A percentile compares a stretch with the other conserved stretches of the same genome.
phyloP scores from a whole-genome alignment of 257 asterid species.

The Scutellaria barbata region DNA sequence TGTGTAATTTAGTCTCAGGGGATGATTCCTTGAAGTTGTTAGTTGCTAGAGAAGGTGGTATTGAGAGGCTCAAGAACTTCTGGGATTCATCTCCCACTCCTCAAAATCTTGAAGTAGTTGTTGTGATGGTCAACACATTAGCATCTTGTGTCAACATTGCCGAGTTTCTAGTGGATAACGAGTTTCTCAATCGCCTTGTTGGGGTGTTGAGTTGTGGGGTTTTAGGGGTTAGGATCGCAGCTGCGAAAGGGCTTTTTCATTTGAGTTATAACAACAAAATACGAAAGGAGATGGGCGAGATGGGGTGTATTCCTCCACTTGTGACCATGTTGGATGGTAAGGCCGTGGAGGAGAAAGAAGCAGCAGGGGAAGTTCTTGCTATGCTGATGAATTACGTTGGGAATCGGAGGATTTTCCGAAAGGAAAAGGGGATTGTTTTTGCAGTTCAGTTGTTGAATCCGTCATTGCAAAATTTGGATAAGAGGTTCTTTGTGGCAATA shows the following conservation, averaged over 20 bases:
- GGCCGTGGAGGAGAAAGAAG: conserved; percentile 74
- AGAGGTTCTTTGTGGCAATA: conserved; percentile 48
- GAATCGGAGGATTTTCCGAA: conserved; percentile 65
- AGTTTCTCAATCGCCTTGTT: conserved; percentile 52
- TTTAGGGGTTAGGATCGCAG: conserved; percentile 62
- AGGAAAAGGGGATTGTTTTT: conserved; percentile 64
- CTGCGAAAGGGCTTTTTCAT: conserved; percentile 64
- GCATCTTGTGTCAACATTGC: conserved; percentile 61
- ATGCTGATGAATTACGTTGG: conserved; percentile 54
- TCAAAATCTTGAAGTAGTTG: conserved; percentile 62
- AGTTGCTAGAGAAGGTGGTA: conserved; percentile 74
- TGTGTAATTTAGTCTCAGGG: conserved; percentile 58
- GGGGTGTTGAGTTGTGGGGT: conserved; percentile 59
- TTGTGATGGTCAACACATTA: conserved; percentile 59
- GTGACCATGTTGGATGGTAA: conserved; percentile 78
- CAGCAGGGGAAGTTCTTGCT: conserved; percentile 64
- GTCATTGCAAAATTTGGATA: conserved; percentile 48
- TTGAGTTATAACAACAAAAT: conserved; percentile 58
- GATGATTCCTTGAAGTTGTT: conserved; percentile 63
- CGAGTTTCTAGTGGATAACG: conserved; percentile 60
- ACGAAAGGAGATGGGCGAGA: conserved; percentile 77
- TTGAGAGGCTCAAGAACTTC: conserved; percentile 59
- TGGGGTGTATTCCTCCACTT: conserved; percentile 63
- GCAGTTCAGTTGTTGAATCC: conserved; percentile 71
- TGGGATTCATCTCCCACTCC: conserved; percentile 66